Conservation (phyloP, 306 rosid species). For the Trifolium pratense region DNA sequence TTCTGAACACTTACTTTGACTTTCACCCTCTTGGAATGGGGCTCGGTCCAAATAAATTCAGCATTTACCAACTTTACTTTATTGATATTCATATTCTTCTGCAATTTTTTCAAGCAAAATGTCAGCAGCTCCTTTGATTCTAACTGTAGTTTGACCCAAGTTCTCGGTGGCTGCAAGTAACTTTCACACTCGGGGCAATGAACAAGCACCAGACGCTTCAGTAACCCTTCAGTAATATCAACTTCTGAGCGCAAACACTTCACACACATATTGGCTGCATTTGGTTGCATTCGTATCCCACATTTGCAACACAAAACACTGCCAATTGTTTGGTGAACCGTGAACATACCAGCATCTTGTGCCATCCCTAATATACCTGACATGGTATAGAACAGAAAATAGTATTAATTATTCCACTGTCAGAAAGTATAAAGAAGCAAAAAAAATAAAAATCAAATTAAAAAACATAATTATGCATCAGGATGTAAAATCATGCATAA, state of each 20-base stretch:
- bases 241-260: slow-evolving; percentile 28
- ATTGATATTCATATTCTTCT: slow-evolving; percentile 24
- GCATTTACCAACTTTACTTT: slow-evolving; percentile 4
- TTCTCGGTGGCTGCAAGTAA: slow-evolving; percentile 22
- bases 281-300: slow-evolving; percentile 22
- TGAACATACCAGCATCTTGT: slow-evolving; percentile 15
- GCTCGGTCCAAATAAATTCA: slow-evolving; percentile 19
- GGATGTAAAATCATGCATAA: background rate
- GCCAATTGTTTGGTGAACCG: slow-evolving; percentile 10
- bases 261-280: slow-evolving; percentile 29
- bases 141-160: slow-evolving; percentile 21
- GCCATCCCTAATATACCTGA: slow-evolving; percentile 14
- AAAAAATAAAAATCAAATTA: background rate
- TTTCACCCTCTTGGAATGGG: slow-evolving; percentile 32
- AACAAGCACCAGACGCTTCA: slow-evolving; percentile 23
- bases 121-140: slow-evolving; percentile 21
- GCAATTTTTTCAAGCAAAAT: slow-evolving; percentile 21
- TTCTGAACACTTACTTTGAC: slow-evolving; percentile 17
- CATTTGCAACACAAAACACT: slow-evolving; percentile 32
- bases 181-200: slow-evolving; percentile 23
- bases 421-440: background rate
- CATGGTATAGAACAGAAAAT: background rate
- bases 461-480: background rate
- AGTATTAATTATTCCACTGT: background rate
- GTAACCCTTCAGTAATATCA: slow-evolving; percentile 20